phyloP scores from a whole-genome alignment of 352 stramenopile species.

The Phytophthora nicotianae region DNA sequence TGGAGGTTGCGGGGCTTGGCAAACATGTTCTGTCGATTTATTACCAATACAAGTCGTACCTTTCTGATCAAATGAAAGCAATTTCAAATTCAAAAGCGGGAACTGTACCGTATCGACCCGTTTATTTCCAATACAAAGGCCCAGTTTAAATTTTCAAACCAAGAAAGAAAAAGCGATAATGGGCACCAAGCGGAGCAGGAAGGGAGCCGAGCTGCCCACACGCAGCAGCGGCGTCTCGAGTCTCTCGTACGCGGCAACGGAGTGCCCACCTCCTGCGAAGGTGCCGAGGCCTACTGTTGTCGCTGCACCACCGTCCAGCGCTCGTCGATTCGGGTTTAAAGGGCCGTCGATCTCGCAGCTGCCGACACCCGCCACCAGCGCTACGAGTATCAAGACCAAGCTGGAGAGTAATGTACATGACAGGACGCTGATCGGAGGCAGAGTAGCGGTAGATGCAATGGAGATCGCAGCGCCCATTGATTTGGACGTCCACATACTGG shows the following conservation, averaged over 20 bases:
- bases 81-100: conserved; percentile 16
- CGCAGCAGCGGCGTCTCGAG: conserved; percentile 9
- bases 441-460: not conserved
- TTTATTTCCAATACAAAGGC: conserved; percentile 23
- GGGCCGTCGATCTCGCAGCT: conserved; percentile 38
- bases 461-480: conserved; percentile 5
- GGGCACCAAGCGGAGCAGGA: conserved; percentile 45
- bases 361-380: not conserved
- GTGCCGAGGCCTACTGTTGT: conserved; percentile 10
- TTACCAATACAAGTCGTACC: too few species aligned
- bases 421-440: not conserved
- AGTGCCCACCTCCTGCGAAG: conserved; percentile 30
- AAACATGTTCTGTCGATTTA: not conserved
- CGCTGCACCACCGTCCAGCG: conserved; percentile 15
- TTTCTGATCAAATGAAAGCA: too few species aligned
- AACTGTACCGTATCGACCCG: conserved; percentile 13
- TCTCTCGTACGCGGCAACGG: conserved; percentile 23
- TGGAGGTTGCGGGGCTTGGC: not conserved
- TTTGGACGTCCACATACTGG: conserved; percentile 35
- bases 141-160: conserved; percentile 32
- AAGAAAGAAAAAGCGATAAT: conserved; percentile 19
- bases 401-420: conserved; percentile 3
- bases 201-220: conserved; percentile 23
- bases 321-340: conserved; percentile 47
- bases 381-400: conserved; percentile 4